phyloP scores from a whole-genome alignment of 2,329 filamentous ascomycete species.

The Coleophoma cylindrospora region DNA sequence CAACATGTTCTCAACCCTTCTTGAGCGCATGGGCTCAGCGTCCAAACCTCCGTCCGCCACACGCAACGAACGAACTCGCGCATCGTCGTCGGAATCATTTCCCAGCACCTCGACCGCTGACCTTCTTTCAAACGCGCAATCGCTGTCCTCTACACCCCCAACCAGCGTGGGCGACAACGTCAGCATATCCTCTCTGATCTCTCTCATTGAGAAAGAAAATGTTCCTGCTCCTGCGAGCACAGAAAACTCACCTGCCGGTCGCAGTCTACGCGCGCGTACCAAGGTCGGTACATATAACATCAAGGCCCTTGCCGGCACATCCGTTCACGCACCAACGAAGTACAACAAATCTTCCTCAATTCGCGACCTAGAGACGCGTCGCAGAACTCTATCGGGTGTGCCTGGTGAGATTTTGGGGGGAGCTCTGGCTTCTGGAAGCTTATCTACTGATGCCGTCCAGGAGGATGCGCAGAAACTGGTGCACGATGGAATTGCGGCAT shows the following conservation, averaged over 20 bases:
- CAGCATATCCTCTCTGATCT: conserved; percentile 47
- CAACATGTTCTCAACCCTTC: conserved; percentile 15
- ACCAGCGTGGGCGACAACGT: conserved; percentile 60
- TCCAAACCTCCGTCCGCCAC: conserved; percentile 4
- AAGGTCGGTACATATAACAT: conserved; percentile 63
- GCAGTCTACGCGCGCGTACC: conserved; percentile 50
- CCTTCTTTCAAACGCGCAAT: conserved; percentile 18
- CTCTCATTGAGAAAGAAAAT: conserved; percentile 17
- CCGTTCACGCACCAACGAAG: conserved; percentile 42
- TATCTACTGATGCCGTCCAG: conserved; percentile 15
- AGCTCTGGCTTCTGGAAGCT: conserved; percentile 24
- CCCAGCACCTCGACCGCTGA: conserved; percentile 22
- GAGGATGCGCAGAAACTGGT: conserved; percentile 24
- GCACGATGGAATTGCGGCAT: conserved; percentile 39
- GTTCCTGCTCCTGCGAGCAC: neutral
- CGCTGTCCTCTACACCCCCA: conserved; percentile 47
- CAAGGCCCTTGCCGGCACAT: conserved; percentile 55
- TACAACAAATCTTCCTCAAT: conserved; percentile 35
- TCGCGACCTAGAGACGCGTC: conserved; percentile 33
- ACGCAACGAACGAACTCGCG: conserved; percentile 15
- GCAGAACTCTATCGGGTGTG: conserved; percentile 41
- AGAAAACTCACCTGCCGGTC: conserved; percentile 23
- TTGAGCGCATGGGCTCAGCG: conserved; percentile 13
- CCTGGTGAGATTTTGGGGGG: conserved; percentile 31
- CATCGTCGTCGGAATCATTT: conserved; percentile 20